Evolutionary conservation across 176 grass and related monocot species (phyloP).

Genomic region (Oryza meridionalis): DNA sequence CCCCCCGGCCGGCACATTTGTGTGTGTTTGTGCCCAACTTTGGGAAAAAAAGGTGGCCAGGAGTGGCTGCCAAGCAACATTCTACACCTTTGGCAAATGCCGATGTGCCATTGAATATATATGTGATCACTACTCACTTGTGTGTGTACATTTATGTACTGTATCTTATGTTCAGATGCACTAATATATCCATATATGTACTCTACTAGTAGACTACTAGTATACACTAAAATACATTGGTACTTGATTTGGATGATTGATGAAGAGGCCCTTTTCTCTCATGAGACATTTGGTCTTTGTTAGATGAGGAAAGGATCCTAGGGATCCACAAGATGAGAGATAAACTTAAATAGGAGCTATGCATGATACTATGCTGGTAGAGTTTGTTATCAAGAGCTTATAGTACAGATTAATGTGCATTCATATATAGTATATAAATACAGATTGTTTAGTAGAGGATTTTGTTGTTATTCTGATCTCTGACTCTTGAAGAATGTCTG

Average conservation of each 20-base stretch:
- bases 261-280: neutral
- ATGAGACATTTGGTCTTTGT: conserved; percentile 33
- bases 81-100: conserved; percentile 79
- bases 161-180: neutral
- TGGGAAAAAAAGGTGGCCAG: conserved; percentile 20
- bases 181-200: neutral
- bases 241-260: neutral
- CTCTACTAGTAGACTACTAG: too few species aligned
- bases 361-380: neutral
- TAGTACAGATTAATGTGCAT: too few species aligned
- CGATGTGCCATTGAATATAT: conserved; percentile 50
- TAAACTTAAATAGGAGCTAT: neutral
- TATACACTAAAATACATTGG: neutral
- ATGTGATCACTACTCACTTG: neutral
- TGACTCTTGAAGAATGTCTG: conserved; percentile 42
- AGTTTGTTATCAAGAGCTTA: neutral
- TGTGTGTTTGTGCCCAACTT: conserved; percentile 51
- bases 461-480: neutral
- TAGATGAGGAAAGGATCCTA: conserved; percentile 39
- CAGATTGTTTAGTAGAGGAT: conserved; percentile 9
- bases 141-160: neutral
- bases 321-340: conserved; percentile 34
- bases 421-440: neutral
- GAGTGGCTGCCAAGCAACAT: conserved; percentile 78
- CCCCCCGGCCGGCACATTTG: conserved; percentile 46